A percentile compares a stretch with the other conserved stretches of the same genome.
Evolutionary conservation across 768 basidiomycete species (phyloP).

Genomic region (Tricholoma matsutake): DNA sequence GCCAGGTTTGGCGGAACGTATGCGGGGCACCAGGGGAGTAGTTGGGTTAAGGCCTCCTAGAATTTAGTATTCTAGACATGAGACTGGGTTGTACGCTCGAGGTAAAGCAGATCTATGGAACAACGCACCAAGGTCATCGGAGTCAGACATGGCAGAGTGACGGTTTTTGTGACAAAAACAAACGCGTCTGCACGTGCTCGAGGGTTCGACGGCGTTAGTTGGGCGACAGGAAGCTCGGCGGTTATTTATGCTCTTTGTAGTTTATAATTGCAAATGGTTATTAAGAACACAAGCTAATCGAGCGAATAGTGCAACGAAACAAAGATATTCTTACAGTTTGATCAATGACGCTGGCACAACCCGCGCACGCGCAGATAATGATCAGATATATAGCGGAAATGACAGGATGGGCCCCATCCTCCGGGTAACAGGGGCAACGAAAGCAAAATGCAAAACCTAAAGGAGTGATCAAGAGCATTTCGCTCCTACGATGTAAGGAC

Average conservation of each 20-base stretch:
- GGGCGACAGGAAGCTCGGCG: no score
- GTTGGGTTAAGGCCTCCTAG: constrained; percentile 17
- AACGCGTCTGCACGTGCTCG: constrained; percentile 18
- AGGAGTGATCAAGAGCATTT: not conserved
- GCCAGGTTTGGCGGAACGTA: constrained; percentile 14
- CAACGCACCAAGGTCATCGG: constrained; percentile 18
- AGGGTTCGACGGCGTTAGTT: not conserved
- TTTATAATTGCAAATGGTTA: no score
- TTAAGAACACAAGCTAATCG: no score
- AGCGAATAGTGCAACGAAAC: no score
- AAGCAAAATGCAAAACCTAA: not conserved
- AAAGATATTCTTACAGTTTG: no score
- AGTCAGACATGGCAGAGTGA: constrained; percentile 13
- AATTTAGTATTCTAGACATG: not conserved
- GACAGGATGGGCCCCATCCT: no score
- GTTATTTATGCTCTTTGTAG: no score
- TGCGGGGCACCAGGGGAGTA: constrained; percentile 8
- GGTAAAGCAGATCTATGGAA: not conserved
- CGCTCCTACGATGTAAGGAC: not conserved
- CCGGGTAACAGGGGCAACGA: not conserved
- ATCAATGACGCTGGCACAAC: no score
- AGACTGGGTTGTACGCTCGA: not conserved
- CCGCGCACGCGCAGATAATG: no score
- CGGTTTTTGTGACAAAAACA: constrained; percentile 11
- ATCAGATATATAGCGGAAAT: not conserved